A percentile compares a stretch with the other conserved stretches of the same genome.
Evolutionary conservation across 495 filamentous ascomycete genomes (phyloP).

Genomic region (Xylaria acuta): DNA sequence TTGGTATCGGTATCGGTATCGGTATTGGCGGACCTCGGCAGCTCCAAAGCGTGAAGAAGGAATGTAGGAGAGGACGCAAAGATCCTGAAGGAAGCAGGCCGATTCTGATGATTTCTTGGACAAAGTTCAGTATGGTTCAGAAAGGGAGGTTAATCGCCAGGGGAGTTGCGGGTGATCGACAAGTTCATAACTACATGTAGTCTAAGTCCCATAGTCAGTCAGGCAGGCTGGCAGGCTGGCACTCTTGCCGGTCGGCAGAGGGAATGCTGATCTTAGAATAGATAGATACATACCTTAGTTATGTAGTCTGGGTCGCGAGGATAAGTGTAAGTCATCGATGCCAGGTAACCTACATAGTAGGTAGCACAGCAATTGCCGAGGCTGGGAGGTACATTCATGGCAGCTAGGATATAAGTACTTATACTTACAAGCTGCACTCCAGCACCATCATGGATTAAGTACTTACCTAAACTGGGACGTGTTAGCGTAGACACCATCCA

Average conservation of each 20-base stretch:
- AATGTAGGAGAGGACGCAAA: background rate
- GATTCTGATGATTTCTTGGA: background rate
- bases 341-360: background rate
- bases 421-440: background rate
- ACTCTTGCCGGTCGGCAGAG: background rate
- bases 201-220: background rate
- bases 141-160: background rate
- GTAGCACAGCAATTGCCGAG: background rate
- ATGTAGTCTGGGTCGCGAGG: background rate
- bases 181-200: slow-evolving; percentile 7
- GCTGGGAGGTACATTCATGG: background rate
- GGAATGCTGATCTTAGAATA: background rate
- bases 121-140: background rate
- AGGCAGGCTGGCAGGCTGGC: background rate
- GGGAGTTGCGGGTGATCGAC: slow-evolving; percentile 20
- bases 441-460: background rate
- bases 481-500: background rate
- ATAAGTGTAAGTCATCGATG: background rate
- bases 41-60: background rate
- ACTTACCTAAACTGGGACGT: background rate
- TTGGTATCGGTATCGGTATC: background rate
- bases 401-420: no score
- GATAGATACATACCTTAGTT: background rate
- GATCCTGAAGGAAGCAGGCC: no score
- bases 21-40: background rate